Evolutionary conservation across 2,329 filamentous ascomycete species (phyloP).

Genomic region (Botryotinia convoluta): DNA sequence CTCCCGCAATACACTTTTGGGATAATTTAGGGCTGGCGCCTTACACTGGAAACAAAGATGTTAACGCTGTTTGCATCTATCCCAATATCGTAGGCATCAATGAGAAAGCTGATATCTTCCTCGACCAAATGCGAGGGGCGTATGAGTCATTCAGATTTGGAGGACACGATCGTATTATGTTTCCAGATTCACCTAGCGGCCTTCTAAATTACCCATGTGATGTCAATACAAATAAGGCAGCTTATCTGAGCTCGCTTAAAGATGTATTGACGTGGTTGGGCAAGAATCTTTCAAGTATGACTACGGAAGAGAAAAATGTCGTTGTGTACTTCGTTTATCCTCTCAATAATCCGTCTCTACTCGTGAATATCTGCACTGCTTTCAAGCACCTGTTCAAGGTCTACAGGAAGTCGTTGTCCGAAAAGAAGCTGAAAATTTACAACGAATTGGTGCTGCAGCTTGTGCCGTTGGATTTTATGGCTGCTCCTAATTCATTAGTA

Average conservation of each 20-base stretch:
- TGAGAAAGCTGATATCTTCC: slow-evolving; percentile 60
- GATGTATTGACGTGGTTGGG: slow-evolving; percentile 34
- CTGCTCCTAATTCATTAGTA: slow-evolving; percentile 59
- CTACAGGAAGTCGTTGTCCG: slow-evolving; percentile 52
- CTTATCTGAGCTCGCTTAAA: slow-evolving; percentile 32
- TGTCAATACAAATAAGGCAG: slow-evolving; percentile 20
- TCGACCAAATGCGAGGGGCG: slow-evolving; percentile 64
- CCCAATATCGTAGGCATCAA: slow-evolving; percentile 63
- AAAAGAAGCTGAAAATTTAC: slow-evolving; percentile 46
- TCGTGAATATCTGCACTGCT: slow-evolving; percentile 69
- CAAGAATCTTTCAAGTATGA: slow-evolving; percentile 36
- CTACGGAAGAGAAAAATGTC: slow-evolving; percentile 52
- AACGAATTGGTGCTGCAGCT: slow-evolving; percentile 77
- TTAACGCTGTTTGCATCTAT: slow-evolving; percentile 68
- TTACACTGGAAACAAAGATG: slow-evolving; percentile 66
- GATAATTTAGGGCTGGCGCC: slow-evolving; percentile 75
- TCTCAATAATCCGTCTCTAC: slow-evolving; percentile 56
- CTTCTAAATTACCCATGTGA: slow-evolving; percentile 34
- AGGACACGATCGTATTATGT: slow-evolving; percentile 49
- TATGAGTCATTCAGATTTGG: slow-evolving; percentile 77
- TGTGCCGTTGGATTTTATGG: slow-evolving; percentile 65
- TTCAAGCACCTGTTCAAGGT: slow-evolving; percentile 71
- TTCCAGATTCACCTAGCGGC: slow-evolving; percentile 40
- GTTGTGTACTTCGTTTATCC: slow-evolving; percentile 77
- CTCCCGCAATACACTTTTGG: slow-evolving; percentile 76